Percentiles rank a stretch among this genome's conserved stretches.
phyloP scores from a whole-genome alignment of 208 protist species.

The Crithidia expoeki region DNA sequence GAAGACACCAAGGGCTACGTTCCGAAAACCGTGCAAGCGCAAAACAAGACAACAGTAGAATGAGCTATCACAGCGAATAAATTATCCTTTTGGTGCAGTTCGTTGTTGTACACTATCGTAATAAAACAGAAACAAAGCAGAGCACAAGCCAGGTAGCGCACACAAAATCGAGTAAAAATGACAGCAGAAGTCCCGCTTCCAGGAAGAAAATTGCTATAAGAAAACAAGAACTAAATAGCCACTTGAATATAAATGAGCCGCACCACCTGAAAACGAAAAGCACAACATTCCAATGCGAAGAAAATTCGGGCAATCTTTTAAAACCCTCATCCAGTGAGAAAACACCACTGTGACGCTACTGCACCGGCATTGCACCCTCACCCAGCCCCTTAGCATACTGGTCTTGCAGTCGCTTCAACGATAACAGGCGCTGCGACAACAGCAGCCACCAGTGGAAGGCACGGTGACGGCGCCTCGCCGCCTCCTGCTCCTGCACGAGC shows the following conservation, averaged over 20 bases:
- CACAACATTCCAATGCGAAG: no score
- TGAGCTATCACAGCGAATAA: no score
- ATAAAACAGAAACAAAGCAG: background rate
- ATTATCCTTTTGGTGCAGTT: background rate
- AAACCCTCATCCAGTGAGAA: no score
- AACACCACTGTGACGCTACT: no score
- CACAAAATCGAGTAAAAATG: background rate
- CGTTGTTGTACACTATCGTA: background rate
- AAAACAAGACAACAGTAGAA: no score
- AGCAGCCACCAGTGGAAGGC: slow-evolving; percentile 88
- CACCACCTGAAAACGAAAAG: no score
- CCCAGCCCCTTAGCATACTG: slow-evolving; percentile 73
- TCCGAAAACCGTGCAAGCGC: no score
- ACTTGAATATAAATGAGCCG: no score
- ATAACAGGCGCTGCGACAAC: slow-evolving; percentile 72
- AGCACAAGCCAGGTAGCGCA: background rate
- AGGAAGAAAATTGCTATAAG: background rate
- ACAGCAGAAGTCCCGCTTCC: background rate
- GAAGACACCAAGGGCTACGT: no score
- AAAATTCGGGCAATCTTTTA: no score
- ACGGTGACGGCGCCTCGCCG: slow-evolving; percentile 68
- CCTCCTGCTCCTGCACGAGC: slow-evolving; percentile 83
- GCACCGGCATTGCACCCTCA: slow-evolving; percentile 46
- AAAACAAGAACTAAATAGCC: background rate
- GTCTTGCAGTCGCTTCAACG: slow-evolving; percentile 73